Evolutionary conservation across 2,329 filamentous ascomycete genomes (phyloP).

Genomic region (Neoarthrinium moseri): DNA sequence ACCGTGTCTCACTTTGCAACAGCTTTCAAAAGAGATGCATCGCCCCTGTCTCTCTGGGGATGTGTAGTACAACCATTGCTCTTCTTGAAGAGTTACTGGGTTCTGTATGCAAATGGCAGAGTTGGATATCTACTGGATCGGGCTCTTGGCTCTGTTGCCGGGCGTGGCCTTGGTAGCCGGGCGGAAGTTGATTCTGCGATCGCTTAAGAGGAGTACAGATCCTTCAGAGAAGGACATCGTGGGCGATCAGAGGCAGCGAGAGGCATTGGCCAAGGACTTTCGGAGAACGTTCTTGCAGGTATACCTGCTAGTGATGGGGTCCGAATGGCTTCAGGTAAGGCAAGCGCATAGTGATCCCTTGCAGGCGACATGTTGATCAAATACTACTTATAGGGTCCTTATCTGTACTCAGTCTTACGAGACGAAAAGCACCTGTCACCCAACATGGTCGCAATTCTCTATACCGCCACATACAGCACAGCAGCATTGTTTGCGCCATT

Average conservation of each 20-base stretch:
- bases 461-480: conserved; percentile 43
- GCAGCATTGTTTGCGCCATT: conserved; percentile 42
- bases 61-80: no score
- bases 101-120: not conserved
- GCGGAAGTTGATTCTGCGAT: conserved; percentile 12
- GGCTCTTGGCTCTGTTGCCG: conserved; percentile 19
- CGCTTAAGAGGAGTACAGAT: conserved; percentile 5
- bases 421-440: conserved; percentile 27
- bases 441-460: conserved; percentile 35
- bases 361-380: not conserved
- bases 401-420: conserved; percentile 28
- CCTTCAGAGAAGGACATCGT: conserved; percentile 3
- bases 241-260: conserved; percentile 1
- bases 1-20: not conserved
- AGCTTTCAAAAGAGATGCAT: not conserved
- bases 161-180: conserved; percentile 18
- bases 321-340: conserved; percentile 50
- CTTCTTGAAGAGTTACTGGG: no score
- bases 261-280: conserved; percentile 18
- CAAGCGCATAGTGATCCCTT: no score
- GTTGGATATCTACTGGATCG: conserved; percentile 23
- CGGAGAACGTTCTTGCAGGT: conserved; percentile 29
- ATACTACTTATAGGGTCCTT: conserved; percentile 20
- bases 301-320: conserved; percentile 47
- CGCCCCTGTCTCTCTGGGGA: no score